Evolutionary conservation across 2,329 filamentous ascomycete genomes (phyloP).

Genomic region (Scleromitrula shiraiana): DNA sequence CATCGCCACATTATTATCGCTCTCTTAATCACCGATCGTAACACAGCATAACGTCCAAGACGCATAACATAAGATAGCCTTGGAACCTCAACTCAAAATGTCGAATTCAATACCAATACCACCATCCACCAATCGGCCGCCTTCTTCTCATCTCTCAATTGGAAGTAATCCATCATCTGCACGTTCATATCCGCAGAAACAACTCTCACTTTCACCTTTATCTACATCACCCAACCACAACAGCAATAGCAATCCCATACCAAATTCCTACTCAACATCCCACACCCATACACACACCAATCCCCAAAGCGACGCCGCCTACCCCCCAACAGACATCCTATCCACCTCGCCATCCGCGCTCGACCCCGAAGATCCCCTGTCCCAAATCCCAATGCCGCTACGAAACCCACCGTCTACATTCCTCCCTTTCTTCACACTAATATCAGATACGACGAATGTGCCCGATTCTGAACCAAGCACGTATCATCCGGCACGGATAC

Average conservation of each 20-base stretch:
- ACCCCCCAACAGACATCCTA: not conserved
- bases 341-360: not conserved
- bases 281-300: not conserved
- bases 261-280: not conserved
- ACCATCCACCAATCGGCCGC: not conserved
- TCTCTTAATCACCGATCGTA: too few relatives aligned
- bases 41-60: too few relatives aligned
- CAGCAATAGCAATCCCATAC: too few relatives aligned
- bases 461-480: conserved; percentile 47
- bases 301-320: not conserved
- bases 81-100: not conserved
- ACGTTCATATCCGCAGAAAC: too few relatives aligned
- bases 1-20: too few relatives aligned
- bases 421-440: conserved; percentile 75
- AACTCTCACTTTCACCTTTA: too few relatives aligned
- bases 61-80: too few relatives aligned
- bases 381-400: not conserved
- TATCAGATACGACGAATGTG: conserved; percentile 56
- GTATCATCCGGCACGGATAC: conserved; percentile 68
- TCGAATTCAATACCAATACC: conserved; percentile 4
- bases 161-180: too few relatives aligned
- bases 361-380: not conserved
- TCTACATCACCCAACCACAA: not conserved
- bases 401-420: conserved; percentile 37
- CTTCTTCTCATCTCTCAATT: too few relatives aligned